Evolutionary conservation across 2,329 filamentous ascomycete genomes (phyloP), one percentile per base, ranked within the genome.

Genomic region (Exophiala oligosperma): DNA sequence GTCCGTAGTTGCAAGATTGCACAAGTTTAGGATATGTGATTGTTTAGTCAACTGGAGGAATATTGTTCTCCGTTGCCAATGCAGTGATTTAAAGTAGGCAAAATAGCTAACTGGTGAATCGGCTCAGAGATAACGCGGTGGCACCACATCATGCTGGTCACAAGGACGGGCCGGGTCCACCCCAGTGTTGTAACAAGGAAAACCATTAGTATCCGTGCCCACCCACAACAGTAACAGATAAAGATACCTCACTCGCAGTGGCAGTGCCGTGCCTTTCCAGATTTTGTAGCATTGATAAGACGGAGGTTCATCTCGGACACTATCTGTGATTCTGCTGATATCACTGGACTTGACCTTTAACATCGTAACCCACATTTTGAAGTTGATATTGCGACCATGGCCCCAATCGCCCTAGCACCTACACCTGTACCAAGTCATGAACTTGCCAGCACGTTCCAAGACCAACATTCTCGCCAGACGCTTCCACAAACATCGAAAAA

Each of bases 341-440:
- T 35, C 32, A 35, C 2, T 11, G 32, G 11, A 35, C 32, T 35
- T 35, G 4, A 9, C 49, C 37, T 40, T 40, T 4, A 37, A 8
- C 9, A 35, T 14, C 17, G 37, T 32, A 17, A 17, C 37, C 43
- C 24, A 29, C 35, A 35, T 40, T 5, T 21, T 14, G 4, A 26
- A 4, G 2, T 23, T 17, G 23, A 54, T 12, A 48, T 17, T 29
- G 35, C 11, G 37, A 58, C 40, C 12, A 64, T 64, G 62, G 62
- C 62, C 8, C 62, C 62, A 9, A 63, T 62, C 49, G 62, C 62
- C 14, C 8, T 64, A 35, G 44, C 51, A 40, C 35, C 61, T 37
- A 50, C 48, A 11, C 56, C 63, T 3, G 24, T 49, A n/a, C 48
- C 60, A 37, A 54, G 32, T 49, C 57, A 61, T 32, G 43, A 58